A percentile compares a stretch with the other conserved stretches of the same genome.
Evolutionary conservation across 257 asterid species (phyloP).

Genomic region (Gentiana straminea): DNA sequence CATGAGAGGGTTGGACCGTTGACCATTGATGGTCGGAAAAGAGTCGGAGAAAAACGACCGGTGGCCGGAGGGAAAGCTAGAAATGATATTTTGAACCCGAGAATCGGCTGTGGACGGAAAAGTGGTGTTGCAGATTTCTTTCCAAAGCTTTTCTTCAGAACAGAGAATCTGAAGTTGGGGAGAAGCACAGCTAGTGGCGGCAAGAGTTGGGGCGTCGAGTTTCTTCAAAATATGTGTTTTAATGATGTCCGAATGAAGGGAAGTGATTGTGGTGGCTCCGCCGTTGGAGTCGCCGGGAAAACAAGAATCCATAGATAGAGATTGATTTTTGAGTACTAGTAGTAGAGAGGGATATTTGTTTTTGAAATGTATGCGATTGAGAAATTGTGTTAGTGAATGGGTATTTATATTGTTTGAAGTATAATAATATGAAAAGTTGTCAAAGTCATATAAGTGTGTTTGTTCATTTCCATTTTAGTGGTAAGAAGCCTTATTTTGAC

Average conservation of each 20-base stretch:
- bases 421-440: too few relatives aligned
- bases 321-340: too few relatives aligned
- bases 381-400: too few relatives aligned
- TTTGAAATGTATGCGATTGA: too few relatives aligned
- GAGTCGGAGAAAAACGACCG: slow-evolving; percentile 57
- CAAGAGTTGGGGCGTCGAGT: slow-evolving; percentile 67
- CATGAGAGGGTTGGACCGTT: not conserved
- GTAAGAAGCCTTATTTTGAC: too few relatives aligned
- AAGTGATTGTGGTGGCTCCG: slow-evolving; percentile 24
- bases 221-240: slow-evolving; percentile 47
- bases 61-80: slow-evolving; percentile 47
- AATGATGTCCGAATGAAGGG: slow-evolving; percentile 50
- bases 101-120: slow-evolving; percentile 65
- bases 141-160: slow-evolving; percentile 47
- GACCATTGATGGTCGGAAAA: slow-evolving; percentile 28
- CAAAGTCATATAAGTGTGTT: too few relatives aligned
- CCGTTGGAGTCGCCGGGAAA: slow-evolving; percentile 9
- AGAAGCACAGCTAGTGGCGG: slow-evolving; percentile 45
- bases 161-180: slow-evolving; percentile 32
- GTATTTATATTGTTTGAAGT: too few relatives aligned
- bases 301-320: slow-evolving; percentile 14
- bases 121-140: slow-evolving; percentile 32
- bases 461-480: too few relatives aligned
- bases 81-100: slow-evolving; percentile 19
- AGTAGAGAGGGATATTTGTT: too few relatives aligned